These are phyloP conservation scores for Trypanosomatidae sp. DNA, from an alignment of 208 protist genomes.

Conservation along the genomic window DNA sequence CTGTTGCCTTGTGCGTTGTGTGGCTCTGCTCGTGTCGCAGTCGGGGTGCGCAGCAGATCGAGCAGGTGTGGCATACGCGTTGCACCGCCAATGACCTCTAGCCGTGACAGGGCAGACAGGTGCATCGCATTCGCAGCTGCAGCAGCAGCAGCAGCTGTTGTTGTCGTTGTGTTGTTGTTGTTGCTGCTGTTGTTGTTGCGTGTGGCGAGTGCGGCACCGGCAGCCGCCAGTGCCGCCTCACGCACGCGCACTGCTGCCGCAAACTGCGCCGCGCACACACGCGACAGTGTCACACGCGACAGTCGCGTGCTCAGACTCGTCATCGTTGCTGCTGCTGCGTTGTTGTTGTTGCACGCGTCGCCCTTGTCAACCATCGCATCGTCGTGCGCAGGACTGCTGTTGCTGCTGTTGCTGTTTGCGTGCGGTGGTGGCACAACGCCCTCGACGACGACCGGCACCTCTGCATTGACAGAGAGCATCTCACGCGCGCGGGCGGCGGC, in stretches of 20 bases:
- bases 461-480: conserved; percentile 77
- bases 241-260: conserved; percentile 8
- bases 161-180: too few species aligned
- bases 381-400: too few species aligned
- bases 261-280: conserved; percentile 45
- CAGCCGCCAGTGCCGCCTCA: conserved; percentile 14
- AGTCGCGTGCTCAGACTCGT: conserved; percentile 23
- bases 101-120: conserved; percentile 10
- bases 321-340: not conserved
- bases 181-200: too few species aligned
- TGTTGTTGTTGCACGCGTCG: too few species aligned
- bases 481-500: conserved; percentile 75
- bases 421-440: conserved; percentile 27
- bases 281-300: conserved; percentile 49
- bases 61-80: conserved; percentile 69
- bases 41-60: conserved; percentile 20
- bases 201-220: conserved; percentile 13
- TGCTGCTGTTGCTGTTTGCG: too few species aligned
- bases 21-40: too few species aligned
- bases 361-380: too few species aligned
- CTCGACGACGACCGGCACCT: conserved; percentile 70
- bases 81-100: conserved; percentile 76
- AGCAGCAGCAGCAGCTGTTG: not conserved
- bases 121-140: too few species aligned
- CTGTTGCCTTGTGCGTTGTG: too few species aligned